These are phyloP conservation scores for Pythium brachiatum DNA, from an alignment of 352 stramenopile genomes.

Conservation along the genomic window DNA sequence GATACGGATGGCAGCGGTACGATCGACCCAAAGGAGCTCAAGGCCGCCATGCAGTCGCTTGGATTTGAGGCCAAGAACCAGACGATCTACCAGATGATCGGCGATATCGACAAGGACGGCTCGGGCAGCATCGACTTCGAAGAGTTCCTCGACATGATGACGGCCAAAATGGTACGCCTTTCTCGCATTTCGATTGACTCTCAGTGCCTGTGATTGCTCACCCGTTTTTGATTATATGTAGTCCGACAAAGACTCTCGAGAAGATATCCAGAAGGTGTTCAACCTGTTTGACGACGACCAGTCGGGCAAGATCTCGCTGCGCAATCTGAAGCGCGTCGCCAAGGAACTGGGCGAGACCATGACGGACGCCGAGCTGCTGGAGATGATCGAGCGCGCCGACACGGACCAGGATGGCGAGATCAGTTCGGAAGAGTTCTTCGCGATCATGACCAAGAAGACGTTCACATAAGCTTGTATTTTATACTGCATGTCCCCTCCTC, in stretches of 20 bases:
- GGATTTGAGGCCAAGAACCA: constrained; percentile 97
- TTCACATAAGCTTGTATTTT: constrained; percentile 58
- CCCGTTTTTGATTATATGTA: constrained; percentile 22
- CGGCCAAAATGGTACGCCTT: constrained; percentile 87
- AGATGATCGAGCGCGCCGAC: constrained; percentile 99
- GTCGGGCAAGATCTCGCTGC: constrained; percentile 95
- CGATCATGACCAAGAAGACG: constrained; percentile 98
- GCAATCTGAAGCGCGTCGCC: constrained; percentile 97
- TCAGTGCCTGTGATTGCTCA: background rate
- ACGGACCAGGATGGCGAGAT: constrained; percentile 95
- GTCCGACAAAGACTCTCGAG: constrained; percentile 93
- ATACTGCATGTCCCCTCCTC: constrained; percentile 6
- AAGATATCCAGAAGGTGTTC: constrained; percentile 97
- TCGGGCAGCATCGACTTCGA: constrained; percentile 96
- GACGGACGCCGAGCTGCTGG: constrained; percentile 97
- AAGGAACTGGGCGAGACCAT: constrained; percentile 99
- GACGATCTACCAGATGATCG: constrained; percentile 97
- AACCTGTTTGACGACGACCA: constrained; percentile 98
- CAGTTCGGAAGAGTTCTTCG: constrained; percentile 97
- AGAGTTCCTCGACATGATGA: constrained; percentile 98
- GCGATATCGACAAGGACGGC: constrained; percentile 95
- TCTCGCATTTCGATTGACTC: too few species aligned
- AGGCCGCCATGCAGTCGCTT: constrained; percentile 95
- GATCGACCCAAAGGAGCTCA: constrained; percentile 97
- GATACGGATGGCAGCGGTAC: constrained; percentile 96